These are phyloP conservation scores for Isabelozyma rhagii DNA, from an alignment of 805 yeast species.

Conservation along the genomic window DNA sequence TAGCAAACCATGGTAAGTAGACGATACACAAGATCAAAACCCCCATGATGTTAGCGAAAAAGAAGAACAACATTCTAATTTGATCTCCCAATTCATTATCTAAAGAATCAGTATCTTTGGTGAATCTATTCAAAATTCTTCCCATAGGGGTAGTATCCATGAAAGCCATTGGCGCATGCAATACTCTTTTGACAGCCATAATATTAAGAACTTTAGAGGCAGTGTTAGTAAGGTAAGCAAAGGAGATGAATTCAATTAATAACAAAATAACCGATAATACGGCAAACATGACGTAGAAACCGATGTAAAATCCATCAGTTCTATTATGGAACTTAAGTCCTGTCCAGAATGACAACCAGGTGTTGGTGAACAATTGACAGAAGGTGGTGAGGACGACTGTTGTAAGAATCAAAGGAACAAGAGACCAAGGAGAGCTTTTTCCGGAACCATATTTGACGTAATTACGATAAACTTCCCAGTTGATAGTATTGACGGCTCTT, in stretches of 20 bases:
- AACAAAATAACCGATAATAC: constrained; percentile 46
- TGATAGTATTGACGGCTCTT: constrained; percentile 55
- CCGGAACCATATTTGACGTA: constrained; percentile 60
- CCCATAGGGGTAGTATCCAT: constrained; percentile 89
- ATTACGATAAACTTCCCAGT: constrained; percentile 44
- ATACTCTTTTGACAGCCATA: constrained; percentile 53
- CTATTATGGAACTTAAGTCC: constrained; percentile 46
- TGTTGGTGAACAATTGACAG: constrained; percentile 57
- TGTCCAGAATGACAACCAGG: constrained; percentile 86
- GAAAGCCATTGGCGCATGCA: constrained; percentile 79
- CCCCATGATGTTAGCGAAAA: constrained; percentile 55
- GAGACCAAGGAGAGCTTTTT: constrained; percentile 21
- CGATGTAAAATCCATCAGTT: constrained; percentile 62
- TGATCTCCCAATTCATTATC: constrained; percentile 79
- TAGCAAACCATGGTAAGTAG: constrained; percentile 40
- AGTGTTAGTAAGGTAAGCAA: constrained; percentile 49
- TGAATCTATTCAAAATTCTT: constrained; percentile 77
- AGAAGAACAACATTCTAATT: constrained; percentile 56
- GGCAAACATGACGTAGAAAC: constrained; percentile 64
- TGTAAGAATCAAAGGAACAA: constrained; percentile 17
- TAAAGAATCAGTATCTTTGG: constrained; percentile 81
- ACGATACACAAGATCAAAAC: constrained; percentile 37
- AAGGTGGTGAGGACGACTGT: constrained; percentile 41
- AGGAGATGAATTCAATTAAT: constrained; percentile 38
- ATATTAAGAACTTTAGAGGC: constrained; percentile 62